phyloP scores from a whole-genome alignment of 1,284 basidiomycete genomes.

The Cryptococcus sp. region DNA sequence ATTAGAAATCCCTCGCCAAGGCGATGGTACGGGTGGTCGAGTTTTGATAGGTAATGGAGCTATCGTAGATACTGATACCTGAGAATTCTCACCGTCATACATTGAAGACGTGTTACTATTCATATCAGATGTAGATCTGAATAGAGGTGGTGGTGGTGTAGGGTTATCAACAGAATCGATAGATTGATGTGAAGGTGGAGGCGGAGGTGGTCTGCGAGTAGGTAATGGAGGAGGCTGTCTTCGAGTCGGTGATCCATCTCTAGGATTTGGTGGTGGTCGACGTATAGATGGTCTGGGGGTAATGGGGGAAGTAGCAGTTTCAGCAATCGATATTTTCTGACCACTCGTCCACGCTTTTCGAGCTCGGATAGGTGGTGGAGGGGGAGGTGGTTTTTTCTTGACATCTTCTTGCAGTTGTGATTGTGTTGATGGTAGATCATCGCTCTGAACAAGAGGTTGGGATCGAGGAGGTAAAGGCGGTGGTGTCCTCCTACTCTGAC shows the following conservation, averaged over 20 bases:
- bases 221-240: constrained; percentile 8
- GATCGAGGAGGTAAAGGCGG: background rate
- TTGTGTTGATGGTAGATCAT: background rate
- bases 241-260: background rate
- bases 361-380: constrained; percentile 4
- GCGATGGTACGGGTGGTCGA: constrained; percentile 7
- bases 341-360: background rate
- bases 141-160: constrained; percentile 1
- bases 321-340: constrained; percentile 12
- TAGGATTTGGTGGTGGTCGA: background rate
- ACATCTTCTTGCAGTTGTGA: background rate
- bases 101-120: background rate
- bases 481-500: background rate
- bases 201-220: constrained; percentile 23
- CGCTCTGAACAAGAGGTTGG: background rate
- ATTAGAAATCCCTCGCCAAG: background rate
- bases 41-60: background rate
- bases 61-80: constrained; percentile 10
- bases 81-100: background rate
- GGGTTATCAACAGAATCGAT: background rate
- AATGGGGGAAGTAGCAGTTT: constrained; percentile 19
- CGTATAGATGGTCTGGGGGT: constrained; percentile 10
- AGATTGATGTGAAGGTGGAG: constrained; percentile 2
- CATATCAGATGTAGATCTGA: background rate
- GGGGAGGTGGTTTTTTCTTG: constrained; percentile 19